Evolutionary conservation across 225 moss, liverwort and hornwort genomes (phyloP).

Genomic region (Pleurozium schreberi): DNA sequence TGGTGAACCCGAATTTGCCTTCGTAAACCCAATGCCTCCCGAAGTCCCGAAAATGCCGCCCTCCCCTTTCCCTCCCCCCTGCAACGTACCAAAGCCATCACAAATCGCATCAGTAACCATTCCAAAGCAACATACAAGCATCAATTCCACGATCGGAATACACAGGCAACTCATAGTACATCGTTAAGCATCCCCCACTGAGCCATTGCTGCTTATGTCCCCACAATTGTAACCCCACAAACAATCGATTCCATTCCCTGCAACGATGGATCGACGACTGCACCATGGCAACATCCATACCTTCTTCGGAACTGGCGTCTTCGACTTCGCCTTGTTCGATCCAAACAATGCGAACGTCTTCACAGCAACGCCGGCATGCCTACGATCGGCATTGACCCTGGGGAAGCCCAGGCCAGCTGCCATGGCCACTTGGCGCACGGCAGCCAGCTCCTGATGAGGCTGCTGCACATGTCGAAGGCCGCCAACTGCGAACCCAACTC

Average conservation of each 20-base stretch:
- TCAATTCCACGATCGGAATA: neutral
- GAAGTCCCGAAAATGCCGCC: slow-evolving; percentile 69
- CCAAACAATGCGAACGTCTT: slow-evolving; percentile 51
- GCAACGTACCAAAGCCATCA: neutral
- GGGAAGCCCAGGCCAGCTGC: neutral
- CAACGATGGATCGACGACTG: neutral
- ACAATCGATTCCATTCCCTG: neutral
- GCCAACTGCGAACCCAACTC: slow-evolving; percentile 6
- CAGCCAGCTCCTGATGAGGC: neutral
- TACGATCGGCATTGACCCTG: neutral
- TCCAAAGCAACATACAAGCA: neutral
- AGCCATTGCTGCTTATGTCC: neutral
- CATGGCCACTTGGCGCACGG: slow-evolving; percentile 9
- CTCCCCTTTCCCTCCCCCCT: slow-evolving; percentile 3
- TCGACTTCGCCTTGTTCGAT: slow-evolving; percentile 6
- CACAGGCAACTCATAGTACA: too few relatives aligned
- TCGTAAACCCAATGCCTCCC: slow-evolving; percentile 81
- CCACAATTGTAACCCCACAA: neutral
- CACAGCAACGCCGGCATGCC: neutral
- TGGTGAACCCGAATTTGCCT: slow-evolving; percentile 92
- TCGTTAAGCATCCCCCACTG: too few relatives aligned
- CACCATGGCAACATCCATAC: neutral
- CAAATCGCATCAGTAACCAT: neutral
- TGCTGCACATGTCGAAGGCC: neutral
- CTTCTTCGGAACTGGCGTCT: slow-evolving; percentile 15